Evolutionary conservation across 345 rosid genomes (phyloP).

Genomic region (Zanthoxylum bungeanum): DNA sequence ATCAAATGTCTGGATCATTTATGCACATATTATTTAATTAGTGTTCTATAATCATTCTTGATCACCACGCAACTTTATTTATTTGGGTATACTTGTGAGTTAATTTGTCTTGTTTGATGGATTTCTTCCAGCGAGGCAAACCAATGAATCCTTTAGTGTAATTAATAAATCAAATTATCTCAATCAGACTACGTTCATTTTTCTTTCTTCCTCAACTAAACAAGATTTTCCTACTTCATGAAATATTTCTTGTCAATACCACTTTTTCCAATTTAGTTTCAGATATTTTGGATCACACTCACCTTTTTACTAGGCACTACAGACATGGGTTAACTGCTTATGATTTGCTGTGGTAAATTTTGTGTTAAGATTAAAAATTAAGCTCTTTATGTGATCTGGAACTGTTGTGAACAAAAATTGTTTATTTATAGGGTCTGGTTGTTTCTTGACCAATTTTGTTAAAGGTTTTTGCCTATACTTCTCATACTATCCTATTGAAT

Average conservation of each 20-base stretch:
- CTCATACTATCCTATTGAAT: background rate
- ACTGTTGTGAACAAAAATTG: background rate
- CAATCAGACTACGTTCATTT: background rate
- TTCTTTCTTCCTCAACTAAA: background rate
- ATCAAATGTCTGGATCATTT: background rate
- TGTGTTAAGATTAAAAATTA: background rate
- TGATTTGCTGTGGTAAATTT: background rate
- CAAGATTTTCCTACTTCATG: background rate
- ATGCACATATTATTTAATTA: background rate
- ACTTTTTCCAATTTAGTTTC: background rate
- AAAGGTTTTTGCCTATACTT: background rate
- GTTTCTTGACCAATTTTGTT: background rate
- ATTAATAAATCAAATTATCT: background rate
- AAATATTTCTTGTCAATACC: background rate
- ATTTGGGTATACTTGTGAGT: background rate
- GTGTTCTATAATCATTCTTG: background rate
- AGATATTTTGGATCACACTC: background rate
- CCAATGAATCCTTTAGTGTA: background rate
- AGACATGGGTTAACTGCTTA: background rate
- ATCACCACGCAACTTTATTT: background rate
- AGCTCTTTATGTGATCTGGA: background rate
- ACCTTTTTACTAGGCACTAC: background rate
- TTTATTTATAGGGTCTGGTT: background rate
- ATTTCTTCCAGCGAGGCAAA: conserved; percentile 1
- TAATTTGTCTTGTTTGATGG: background rate